These are phyloP conservation scores for Sclerotiophoma versabilis DNA, from an alignment of 2,329 filamentous ascomycete species.

Conservation along the genomic window DNA sequence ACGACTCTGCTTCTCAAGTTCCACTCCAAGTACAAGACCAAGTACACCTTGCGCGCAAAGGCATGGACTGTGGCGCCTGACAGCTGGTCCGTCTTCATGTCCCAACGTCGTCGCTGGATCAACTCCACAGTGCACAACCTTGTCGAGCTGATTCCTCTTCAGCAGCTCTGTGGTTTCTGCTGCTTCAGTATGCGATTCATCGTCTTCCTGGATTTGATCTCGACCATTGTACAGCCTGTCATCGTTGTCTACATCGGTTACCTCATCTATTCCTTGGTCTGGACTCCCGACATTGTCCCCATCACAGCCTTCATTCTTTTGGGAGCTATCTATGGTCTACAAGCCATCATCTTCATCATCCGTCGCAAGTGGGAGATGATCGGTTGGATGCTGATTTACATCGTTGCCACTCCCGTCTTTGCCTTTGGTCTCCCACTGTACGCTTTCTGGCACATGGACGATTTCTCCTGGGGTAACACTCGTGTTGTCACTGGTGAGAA, in stretches of 20 bases:
- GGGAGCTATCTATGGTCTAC: constrained; percentile 94
- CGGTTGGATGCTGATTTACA: constrained; percentile 98
- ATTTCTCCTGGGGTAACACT: constrained; percentile 99
- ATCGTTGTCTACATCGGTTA: constrained; percentile 90
- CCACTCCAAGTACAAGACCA: constrained; percentile 96
- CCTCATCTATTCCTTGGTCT: constrained; percentile 76
- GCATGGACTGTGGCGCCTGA: constrained; percentile 98
- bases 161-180: constrained; percentile 98
- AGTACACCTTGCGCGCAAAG: constrained; percentile 90
- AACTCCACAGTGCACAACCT: constrained; percentile 99
- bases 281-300: constrained; percentile 71
- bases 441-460: constrained; percentile 99
- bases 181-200: constrained; percentile 99
- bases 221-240: constrained; percentile 90
- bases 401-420: constrained; percentile 90
- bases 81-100: constrained; percentile 92
- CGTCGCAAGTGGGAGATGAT: constrained; percentile 99
- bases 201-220: constrained; percentile 91
- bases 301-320: constrained; percentile 88
- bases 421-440: constrained; percentile 89
- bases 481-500: constrained; percentile 95
- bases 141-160: constrained; percentile 90
- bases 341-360: constrained; percentile 95
- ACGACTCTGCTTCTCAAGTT: constrained; percentile 93
- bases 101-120: constrained; percentile 98